phyloP scores from a whole-genome alignment of 2,329 filamentous ascomycete genomes.

The Amesomyces nigricolor region DNA sequence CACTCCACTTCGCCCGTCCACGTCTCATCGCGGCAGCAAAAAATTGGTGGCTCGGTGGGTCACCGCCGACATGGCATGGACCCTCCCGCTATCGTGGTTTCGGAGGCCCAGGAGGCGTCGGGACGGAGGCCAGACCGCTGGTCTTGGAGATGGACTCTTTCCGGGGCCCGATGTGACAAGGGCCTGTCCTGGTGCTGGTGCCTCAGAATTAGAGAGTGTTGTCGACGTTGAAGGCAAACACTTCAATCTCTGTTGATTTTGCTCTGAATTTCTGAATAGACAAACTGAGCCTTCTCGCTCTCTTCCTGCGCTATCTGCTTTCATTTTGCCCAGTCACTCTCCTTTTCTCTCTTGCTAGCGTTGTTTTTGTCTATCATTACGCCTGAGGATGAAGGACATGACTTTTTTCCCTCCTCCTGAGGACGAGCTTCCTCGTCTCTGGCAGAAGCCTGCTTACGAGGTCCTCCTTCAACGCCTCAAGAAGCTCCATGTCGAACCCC shows the following conservation, averaged over 20 bases:
- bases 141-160: background rate
- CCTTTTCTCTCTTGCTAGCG: background rate
- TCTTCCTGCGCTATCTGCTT: background rate
- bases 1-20: background rate
- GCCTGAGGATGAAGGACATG: constrained; percentile 22
- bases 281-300: background rate
- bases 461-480: constrained; percentile 61
- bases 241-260: background rate
- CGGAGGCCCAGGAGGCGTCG: background rate
- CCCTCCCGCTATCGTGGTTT: background rate
- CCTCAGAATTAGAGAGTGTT: no score
- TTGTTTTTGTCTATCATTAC: background rate
- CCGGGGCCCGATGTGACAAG: background rate
- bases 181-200: background rate
- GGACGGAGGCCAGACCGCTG: constrained; percentile 1
- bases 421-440: constrained; percentile 79
- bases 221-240: background rate
- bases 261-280: background rate
- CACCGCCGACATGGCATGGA: constrained; percentile 2
- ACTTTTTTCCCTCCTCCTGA: constrained; percentile 32
- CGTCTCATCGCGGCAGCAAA: background rate
- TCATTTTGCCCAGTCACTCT: background rate
- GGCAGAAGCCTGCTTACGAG: constrained; percentile 64
- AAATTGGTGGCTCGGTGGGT: constrained; percentile 1
- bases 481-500: constrained; percentile 60